phyloP scores from a whole-genome alignment of 495 filamentous ascomycete genomes.

The Thermochaetoides thermophila region DNA sequence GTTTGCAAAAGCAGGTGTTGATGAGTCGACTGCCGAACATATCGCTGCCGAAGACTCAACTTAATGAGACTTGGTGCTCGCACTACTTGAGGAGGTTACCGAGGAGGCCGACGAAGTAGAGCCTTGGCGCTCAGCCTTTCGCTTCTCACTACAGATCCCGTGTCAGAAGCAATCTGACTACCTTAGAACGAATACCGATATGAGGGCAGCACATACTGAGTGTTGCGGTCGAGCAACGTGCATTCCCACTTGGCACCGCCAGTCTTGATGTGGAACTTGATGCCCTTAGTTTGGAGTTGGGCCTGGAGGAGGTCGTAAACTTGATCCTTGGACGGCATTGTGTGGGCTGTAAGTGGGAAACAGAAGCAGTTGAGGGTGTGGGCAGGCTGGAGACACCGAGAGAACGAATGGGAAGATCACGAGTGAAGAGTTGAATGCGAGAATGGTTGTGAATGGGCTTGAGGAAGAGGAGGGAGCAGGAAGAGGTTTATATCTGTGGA shows the following conservation, averaged over 20 bases:
- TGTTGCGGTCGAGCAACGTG: constrained; percentile 26
- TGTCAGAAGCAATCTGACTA: constrained; percentile 1
- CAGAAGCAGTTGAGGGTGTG: background rate
- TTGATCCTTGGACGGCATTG: background rate
- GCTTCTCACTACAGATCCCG: constrained; percentile 20
- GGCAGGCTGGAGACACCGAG: background rate
- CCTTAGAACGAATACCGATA: background rate
- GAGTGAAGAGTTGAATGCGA: too few species aligned
- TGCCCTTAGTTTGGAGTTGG: constrained; percentile 19
- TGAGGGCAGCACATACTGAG: constrained; percentile 26
- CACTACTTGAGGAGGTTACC: constrained; percentile 11
- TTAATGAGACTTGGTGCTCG: constrained; percentile 11
- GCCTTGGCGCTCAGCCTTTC: constrained; percentile 8
- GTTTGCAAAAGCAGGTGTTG: constrained; percentile 3
- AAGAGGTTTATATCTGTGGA: too few species aligned
- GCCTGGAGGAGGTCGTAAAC: constrained; percentile 11
- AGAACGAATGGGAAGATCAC: too few species aligned
- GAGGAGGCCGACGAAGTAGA: constrained; percentile 16
- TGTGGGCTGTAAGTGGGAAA: too few species aligned
- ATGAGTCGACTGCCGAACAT: background rate
- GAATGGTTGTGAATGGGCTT: too few species aligned
- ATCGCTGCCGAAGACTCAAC: background rate
- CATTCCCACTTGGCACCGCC: constrained; percentile 24
- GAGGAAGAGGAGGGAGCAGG: too few species aligned
- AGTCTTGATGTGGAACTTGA: constrained; percentile 31